phyloP scores from a whole-genome alignment of 805 yeast genomes.

The Ogataea glucozyma region DNA sequence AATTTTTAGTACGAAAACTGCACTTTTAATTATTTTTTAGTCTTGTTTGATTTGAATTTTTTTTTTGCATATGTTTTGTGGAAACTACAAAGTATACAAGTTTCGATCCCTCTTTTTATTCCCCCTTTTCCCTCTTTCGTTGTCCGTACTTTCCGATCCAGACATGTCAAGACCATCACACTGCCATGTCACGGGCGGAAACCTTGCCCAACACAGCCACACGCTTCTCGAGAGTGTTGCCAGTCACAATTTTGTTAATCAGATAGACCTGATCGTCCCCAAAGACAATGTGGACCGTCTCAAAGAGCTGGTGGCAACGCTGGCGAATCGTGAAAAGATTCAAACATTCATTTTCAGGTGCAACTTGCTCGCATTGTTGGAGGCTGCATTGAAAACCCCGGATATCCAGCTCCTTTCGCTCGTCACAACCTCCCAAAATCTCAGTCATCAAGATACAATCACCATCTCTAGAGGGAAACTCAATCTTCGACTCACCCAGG shows the following conservation, averaged over 20 bases:
- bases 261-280: constrained; percentile 25
- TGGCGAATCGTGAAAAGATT: no score
- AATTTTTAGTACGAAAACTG: no score
- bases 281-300: constrained; percentile 1
- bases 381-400: no score
- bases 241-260: constrained; percentile 32
- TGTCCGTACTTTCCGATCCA: no score
- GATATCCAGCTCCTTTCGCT: constrained; percentile 16
- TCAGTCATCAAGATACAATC: constrained; percentile 36
- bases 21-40: background rate
- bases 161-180: constrained; percentile 17
- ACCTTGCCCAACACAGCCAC: background rate
- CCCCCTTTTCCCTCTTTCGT: background rate
- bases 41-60: background rate
- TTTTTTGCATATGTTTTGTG: background rate
- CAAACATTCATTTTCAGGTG: constrained; percentile 10
- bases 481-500: constrained; percentile 33
- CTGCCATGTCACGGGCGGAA: constrained; percentile 24
- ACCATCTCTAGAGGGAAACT: constrained; percentile 31
- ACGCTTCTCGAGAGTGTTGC: constrained; percentile 10
- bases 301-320: background rate
- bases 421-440: constrained; percentile 18
- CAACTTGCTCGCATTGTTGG: constrained; percentile 12
- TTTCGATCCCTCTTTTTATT: background rate
- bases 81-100: background rate